phyloP scores from a whole-genome alignment of 805 yeast genomes.

The Sugiyamaella americana region DNA sequence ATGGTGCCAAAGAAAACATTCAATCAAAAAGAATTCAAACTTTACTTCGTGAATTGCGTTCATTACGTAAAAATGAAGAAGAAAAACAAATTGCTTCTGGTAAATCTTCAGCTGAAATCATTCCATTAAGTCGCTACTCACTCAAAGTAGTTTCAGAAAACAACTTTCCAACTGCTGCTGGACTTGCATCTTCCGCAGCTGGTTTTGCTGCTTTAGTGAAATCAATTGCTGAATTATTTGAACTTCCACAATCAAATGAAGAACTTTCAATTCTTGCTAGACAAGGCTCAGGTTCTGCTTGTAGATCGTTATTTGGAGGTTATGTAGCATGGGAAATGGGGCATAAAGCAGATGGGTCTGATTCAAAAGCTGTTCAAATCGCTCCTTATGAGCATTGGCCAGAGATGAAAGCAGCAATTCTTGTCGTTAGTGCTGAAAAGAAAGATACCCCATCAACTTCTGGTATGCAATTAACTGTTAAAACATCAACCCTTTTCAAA shows the following conservation, averaged over 20 bases:
- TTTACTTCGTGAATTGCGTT: conserved; percentile 70
- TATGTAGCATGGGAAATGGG: conserved; percentile 99
- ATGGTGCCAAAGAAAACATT: conserved; percentile 75
- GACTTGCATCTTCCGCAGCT: conserved; percentile 95
- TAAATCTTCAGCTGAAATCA: too few relatives aligned
- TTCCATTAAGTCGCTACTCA: conserved; percentile 47
- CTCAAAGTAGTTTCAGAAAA: conserved; percentile 85
- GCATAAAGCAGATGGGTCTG: conserved; percentile 61
- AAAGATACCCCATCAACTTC: conserved; percentile 92
- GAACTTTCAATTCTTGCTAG: conserved; percentile 92
- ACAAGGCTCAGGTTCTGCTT: conserved; percentile 98
- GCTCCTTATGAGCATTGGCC: conserved; percentile 90
- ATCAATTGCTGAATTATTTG: conserved; percentile 78
- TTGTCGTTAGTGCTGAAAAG: conserved; percentile 88
- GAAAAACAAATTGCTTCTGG: conserved; percentile 25
- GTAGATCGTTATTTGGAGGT: conserved; percentile 95
- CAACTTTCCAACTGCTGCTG: conserved; percentile 99
- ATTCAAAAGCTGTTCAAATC: conserved; percentile 89
- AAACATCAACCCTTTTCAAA: conserved; percentile 79
- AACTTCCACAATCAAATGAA: conserved; percentile 77
- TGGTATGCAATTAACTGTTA: conserved; percentile 95
- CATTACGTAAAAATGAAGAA: conserved; percentile 56
- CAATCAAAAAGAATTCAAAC: conserved; percentile 47
- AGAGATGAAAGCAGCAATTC: conserved; percentile 79
- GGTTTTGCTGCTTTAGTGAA: conserved; percentile 95